Evolutionary conservation across 2,329 filamentous ascomycete species (phyloP), one percentile per base, ranked within the genome.

Genomic region (Aspergillus tubingensis): DNA sequence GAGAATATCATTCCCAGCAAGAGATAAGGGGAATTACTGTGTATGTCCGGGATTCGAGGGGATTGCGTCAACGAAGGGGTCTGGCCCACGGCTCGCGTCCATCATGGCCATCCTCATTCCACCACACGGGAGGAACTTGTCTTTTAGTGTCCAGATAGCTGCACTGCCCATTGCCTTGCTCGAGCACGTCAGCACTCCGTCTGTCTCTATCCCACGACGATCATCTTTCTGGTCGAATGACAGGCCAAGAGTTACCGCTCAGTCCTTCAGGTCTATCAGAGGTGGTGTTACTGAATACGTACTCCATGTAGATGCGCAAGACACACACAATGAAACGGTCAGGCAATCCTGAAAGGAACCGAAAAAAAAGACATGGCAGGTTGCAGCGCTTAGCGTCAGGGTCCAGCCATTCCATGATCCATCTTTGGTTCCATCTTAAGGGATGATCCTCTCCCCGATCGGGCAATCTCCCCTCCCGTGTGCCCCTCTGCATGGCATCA

Each of bases 61-160:
- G 60, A 62, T 67, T 64, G 64, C 65, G 65, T 67, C 65, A 66
- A 65, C 62, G 53, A 62, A 47, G 49, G n/a, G 51, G 41, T 55
- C 55, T 63, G 55, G 58, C 58, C 62, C 60, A 60, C 52, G 58
- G 63, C 32, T 39, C 21, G 52, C 32, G 25, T 5, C 41, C 41
- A 19, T 44, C 19, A 21, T 5, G 41, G 19, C 41, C 41, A 44
- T 44, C 41, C 8, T 44, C 41, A 44, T 44, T 44, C 41, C 41
- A 23, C 32, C 41, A 30, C 15, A 19, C 21, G 53, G n/a, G 36
- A 54, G 21, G 51, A 54, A 25, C 36, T 17, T 32, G 21, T 52
- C n/a, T 11, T 11, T 30, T 30, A 23, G 47, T 30, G 50, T 19
- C 43, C 39, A 6, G 23, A 15, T 27, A n/a, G n/a, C 25, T 17